Base-by-base conservation (phyloP, 345 rosid genomes). In the Nasturtium officinale region DNA sequence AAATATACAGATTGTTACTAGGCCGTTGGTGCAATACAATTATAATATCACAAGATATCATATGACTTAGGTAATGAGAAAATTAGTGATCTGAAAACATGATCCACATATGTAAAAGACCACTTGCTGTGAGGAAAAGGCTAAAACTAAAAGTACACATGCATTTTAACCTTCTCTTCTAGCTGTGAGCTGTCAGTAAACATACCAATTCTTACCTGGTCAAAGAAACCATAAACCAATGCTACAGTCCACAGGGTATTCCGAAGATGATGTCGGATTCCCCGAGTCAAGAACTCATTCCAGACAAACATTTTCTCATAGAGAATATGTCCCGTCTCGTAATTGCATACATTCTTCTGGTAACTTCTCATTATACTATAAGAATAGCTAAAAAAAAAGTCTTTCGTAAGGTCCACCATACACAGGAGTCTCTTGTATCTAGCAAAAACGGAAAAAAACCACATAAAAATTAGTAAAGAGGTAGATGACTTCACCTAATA, bases 351-450 rank as follows among this genome's bases (percentile, higher is more conserved):
- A 81, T 93, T 93, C 70, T 83, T 89, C 78, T 93, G 98, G 68
- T 87, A 95, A 79, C 92, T 82, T 73, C 83, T 71, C 98, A 90
- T 90, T 18, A 90, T 83, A 81, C 85, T 89, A 85, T 87, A 89
- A 42, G 98, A 90, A 80, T 93, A 93, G 85, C 98, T 90, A 82
- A 89, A 93, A 80, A 83, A 93, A 89, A 93, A 93, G 89, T 93
- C 94, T 80, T 90, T 90, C 0, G 97, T 93, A 50, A 90, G 93
- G 85, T 93, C 96, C 79, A 93, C 88, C 46, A 76, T 82, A 86
- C 85, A 83, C 42, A 93, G 82, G 68, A 93, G 98, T 88, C 84
- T 90, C 91, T 87, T 93, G 91, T 90, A 93, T 85, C 98, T 93
- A 79, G 25, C 25, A 23, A 23, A 13, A 16, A 35, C 23, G 1